phyloP scores from a whole-genome alignment of 2,329 filamentous ascomycete species.

The Aspergillus pseudonomiae region DNA sequence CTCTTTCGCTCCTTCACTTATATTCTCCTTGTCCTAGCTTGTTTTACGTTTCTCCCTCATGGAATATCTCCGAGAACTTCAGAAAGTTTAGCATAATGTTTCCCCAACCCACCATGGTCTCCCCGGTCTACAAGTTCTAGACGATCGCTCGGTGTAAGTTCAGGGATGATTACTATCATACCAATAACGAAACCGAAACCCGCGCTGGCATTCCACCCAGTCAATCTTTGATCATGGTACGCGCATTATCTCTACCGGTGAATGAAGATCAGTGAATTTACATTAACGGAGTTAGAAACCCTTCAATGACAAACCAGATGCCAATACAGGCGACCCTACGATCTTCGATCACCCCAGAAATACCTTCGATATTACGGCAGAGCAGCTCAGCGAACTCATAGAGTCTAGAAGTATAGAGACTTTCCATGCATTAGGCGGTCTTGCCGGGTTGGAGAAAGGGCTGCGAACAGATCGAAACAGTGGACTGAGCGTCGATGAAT shows the following conservation, averaged over 20 bases:
- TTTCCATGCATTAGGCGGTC: conserved; percentile 75
- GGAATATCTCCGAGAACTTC: neutral
- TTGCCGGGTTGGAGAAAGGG: conserved; percentile 75
- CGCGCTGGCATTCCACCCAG: neutral
- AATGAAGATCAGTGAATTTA: neutral
- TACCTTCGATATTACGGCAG: conserved; percentile 76
- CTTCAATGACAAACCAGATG: neutral
- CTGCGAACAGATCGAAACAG: conserved; percentile 68
- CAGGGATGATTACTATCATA: neutral
- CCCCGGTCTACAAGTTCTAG: neutral
- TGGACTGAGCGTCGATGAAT: conserved; percentile 74
- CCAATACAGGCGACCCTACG: neutral
- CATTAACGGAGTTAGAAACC: neutral
- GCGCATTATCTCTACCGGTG: neutral
- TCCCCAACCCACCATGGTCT: neutral
- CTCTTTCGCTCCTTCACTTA: neutral
- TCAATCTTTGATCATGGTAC: neutral
- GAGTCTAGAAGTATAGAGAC: conserved; percentile 82
- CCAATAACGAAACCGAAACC: neutral
- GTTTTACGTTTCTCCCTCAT: neutral
- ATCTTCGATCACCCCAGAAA: conserved; percentile 47
- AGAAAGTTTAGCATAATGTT: neutral
- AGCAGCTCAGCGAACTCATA: conserved; percentile 80
- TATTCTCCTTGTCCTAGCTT: neutral
- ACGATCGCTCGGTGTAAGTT: neutral